These are phyloP conservation scores for Blastocystis sp. DNA, from an alignment of 352 stramenopile genomes.

Conservation along the genomic window DNA sequence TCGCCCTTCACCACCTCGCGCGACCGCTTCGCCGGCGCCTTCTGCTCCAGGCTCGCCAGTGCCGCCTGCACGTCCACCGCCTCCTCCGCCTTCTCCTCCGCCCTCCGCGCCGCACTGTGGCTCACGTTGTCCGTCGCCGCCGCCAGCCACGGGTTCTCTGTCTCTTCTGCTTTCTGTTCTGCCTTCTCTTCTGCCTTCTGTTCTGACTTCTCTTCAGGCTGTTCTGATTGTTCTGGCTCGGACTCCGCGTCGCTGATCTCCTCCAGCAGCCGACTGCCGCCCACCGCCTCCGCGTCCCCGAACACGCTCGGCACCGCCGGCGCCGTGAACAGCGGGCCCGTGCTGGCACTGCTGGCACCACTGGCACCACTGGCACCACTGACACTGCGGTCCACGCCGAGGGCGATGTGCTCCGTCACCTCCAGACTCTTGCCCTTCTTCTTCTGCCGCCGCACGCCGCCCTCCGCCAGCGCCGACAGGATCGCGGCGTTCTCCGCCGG, in stretches of 20 bases:
- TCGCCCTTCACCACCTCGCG: conserved; percentile 59
- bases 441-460: conserved; percentile 28
- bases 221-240: not conserved
- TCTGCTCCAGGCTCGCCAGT: conserved; percentile 53
- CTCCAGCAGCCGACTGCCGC: not conserved
- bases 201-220: not conserved
- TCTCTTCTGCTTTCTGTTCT: too few species aligned
- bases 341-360: not conserved
- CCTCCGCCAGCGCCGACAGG: conserved; percentile 67
- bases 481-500: conserved; percentile 74
- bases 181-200: too few species aligned
- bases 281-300: not conserved
- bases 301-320: conserved; percentile 3
- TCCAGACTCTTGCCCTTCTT: conserved; percentile 52
- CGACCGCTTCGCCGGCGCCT: conserved; percentile 70
- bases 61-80: conserved; percentile 49
- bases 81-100: conserved; percentile 43
- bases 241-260: not conserved
- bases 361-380: not conserved
- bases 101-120: not conserved
- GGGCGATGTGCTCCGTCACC: conserved; percentile 31
- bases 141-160: conserved; percentile 27
- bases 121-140: not conserved
- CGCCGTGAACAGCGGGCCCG: conserved; percentile 30
- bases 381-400: not conserved